Evolutionary conservation across 1,284 basidiomycete genomes (phyloP), one percentile per base, ranked within the genome.

Genomic region (Moesziomyces parantarcticus): DNA sequence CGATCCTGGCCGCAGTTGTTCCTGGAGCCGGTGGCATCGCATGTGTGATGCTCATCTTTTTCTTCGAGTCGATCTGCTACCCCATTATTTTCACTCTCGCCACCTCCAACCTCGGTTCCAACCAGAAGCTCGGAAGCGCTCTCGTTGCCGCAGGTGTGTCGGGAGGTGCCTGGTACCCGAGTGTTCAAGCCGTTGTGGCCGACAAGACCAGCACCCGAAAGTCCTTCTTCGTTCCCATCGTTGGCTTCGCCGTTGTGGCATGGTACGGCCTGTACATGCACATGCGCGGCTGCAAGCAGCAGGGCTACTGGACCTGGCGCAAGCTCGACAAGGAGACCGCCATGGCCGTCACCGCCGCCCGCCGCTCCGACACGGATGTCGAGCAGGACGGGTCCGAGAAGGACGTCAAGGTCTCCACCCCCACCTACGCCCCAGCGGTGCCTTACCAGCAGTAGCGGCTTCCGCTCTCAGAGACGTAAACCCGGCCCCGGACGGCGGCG

Each of bases 81-180:
- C 79, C 50, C 58, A 63, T 65, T 49, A 88, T 91, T 62, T 91
- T 90, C 85, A 89, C 89, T 1, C 86, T 92, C 40, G 89, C 88
- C 8, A 92, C 91, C 34, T 88, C 89, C 83, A 72, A 72, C 59
- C 55, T 72, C 6, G 73, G 69, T 21, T n/a, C 41, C 5, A 69
- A 72, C 49, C 64, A 67, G 53, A 76, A 76, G 54, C 55, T 71
- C 13, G 73, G 69, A 0, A 55, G 53, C 21, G 53, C 69, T 1
- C 54, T 76, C 18, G 62, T 76, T 10, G 69, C 70, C 45, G 58
- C 54, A 18, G 87, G 90, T 89, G 89, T 91, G 42, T 89, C 88
- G 59, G 90, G 91, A 52, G 91, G 91, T 56, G 91, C 91, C 21
- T 90, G 90, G 87, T 91, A 89, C 84, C 91, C 91, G 1, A 86